Evolutionary conservation across 2,329 filamentous ascomycete genomes (phyloP).

Genomic region (Zasmidium cellare): DNA sequence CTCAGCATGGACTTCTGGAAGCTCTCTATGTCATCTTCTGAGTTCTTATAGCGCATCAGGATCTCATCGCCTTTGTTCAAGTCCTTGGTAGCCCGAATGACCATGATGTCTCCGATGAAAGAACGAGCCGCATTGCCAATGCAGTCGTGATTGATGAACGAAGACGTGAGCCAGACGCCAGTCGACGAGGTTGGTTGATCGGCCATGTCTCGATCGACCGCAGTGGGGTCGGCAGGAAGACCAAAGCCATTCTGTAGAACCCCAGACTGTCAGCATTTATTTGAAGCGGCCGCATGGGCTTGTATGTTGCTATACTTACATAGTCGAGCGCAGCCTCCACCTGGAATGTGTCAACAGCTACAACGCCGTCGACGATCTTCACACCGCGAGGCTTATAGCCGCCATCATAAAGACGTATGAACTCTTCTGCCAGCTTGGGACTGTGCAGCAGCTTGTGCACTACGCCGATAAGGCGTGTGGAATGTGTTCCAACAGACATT

Average conservation of each 20-base stretch:
- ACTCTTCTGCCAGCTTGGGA: slow-evolving; percentile 6
- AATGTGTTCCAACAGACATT: slow-evolving; percentile 15
- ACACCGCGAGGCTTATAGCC: slow-evolving; percentile 7
- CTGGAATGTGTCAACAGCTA: slow-evolving; percentile 21
- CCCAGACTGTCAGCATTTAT: too few relatives aligned
- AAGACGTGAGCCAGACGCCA: slow-evolving; percentile 52
- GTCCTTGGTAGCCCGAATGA: slow-evolving; percentile 50
- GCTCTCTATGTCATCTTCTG: slow-evolving; percentile 26
- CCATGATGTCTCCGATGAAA: slow-evolving; percentile 58
- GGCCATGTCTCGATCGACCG: background rate
- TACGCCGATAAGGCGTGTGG: slow-evolving; percentile 10
- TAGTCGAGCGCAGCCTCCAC: slow-evolving; percentile 14
- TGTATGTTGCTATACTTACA: too few relatives aligned
- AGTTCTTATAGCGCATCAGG: slow-evolving; percentile 17
- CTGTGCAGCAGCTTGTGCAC: slow-evolving; percentile 24
- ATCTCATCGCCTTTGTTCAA: slow-evolving; percentile 50
- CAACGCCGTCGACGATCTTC: slow-evolving; percentile 19
- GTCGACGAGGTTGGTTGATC: background rate
- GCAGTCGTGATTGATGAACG: slow-evolving; percentile 57
- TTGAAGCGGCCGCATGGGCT: too few relatives aligned
- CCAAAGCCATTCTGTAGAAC: slow-evolving; percentile 19
- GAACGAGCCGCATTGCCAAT: slow-evolving; percentile 46
- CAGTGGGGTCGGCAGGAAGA: slow-evolving; percentile 3
- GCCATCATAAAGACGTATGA: slow-evolving; percentile 21
- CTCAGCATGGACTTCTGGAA: slow-evolving; percentile 34